These are phyloP conservation scores for Xylaria sp. DNA, from an alignment of 2,329 filamentous ascomycete genomes.

Conservation along the genomic window DNA sequence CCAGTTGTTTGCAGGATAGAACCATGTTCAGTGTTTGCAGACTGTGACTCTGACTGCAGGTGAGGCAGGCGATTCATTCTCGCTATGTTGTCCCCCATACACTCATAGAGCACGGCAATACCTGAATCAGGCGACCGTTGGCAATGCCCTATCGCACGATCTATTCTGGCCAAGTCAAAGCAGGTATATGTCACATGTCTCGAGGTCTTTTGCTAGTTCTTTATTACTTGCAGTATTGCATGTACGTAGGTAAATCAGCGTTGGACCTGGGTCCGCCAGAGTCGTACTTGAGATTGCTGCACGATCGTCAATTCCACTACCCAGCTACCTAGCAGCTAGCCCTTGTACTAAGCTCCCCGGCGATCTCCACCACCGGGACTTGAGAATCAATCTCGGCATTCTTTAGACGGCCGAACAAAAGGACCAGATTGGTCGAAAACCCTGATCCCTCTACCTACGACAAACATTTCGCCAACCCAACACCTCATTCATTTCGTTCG, in stretches of 20 bases:
- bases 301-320: too few relatives aligned
- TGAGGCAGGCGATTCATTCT: background rate
- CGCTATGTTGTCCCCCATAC: background rate
- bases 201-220: background rate
- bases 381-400: background rate
- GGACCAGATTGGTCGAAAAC: background rate
- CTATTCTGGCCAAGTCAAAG: too few relatives aligned
- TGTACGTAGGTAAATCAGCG: background rate
- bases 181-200: too few relatives aligned
- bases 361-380: background rate
- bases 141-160: too few relatives aligned
- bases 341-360: too few relatives aligned
- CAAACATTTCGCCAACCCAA: background rate
- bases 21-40: background rate
- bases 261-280: background rate
- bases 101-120: background rate
- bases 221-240: background rate
- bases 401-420: background rate
- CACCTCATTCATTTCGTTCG: too few relatives aligned
- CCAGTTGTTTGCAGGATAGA: background rate
- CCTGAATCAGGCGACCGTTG: too few relatives aligned
- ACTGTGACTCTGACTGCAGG: too few relatives aligned
- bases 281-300: background rate
- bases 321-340: too few relatives aligned
- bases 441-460: background rate